phyloP scores from a whole-genome alignment of 2,329 filamentous ascomycete species.

The Apiospora hydei region DNA sequence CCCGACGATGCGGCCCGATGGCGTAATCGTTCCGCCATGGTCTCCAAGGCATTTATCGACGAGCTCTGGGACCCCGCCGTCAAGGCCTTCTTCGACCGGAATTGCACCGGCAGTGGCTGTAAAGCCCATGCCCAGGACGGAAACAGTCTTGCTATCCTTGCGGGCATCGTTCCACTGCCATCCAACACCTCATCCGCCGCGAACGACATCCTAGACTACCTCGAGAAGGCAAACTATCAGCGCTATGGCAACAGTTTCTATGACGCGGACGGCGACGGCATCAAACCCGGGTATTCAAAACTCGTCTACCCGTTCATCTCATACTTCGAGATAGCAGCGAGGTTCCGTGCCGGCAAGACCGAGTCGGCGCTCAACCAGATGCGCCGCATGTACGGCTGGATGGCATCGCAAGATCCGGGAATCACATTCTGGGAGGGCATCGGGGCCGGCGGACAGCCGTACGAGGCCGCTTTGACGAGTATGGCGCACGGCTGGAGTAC shows the following conservation, averaged over 20 bases:
- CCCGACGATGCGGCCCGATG: slow-evolving; percentile 48
- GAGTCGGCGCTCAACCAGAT: slow-evolving; percentile 53
- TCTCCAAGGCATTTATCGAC: slow-evolving; percentile 46
- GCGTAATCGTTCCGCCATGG: slow-evolving; percentile 44
- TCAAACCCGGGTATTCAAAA: slow-evolving; percentile 46
- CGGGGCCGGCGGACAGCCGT: slow-evolving; percentile 49
- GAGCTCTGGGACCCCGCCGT: slow-evolving; percentile 50
- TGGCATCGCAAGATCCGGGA: slow-evolving; percentile 53
- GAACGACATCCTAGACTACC: slow-evolving; percentile 48
- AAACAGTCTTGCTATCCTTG: slow-evolving; percentile 55
- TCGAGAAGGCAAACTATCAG: slow-evolving; percentile 43
- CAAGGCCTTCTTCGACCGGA: slow-evolving; percentile 56
- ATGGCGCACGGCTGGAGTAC: slow-evolving; percentile 61
- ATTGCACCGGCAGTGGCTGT: slow-evolving; percentile 38
- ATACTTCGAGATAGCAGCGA: slow-evolving; percentile 60
- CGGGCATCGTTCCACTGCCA: slow-evolving; percentile 40
- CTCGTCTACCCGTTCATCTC: slow-evolving; percentile 61
- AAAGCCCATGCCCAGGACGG: slow-evolving; percentile 57
- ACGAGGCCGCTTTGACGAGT: slow-evolving; percentile 55
- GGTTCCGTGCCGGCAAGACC: slow-evolving; percentile 47
- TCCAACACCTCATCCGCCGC: slow-evolving; percentile 40
- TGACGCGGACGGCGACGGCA: slow-evolving; percentile 50
- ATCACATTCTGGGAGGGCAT: slow-evolving; percentile 61
- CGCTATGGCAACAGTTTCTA: slow-evolving; percentile 61
- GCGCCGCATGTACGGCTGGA: slow-evolving; percentile 57